Percentiles rank a stretch among this genome's conserved stretches.
These are phyloP conservation scores for Xylaria sp. DNA, from an alignment of 2,329 filamentous ascomycete genomes.

Conservation along the genomic window DNA sequence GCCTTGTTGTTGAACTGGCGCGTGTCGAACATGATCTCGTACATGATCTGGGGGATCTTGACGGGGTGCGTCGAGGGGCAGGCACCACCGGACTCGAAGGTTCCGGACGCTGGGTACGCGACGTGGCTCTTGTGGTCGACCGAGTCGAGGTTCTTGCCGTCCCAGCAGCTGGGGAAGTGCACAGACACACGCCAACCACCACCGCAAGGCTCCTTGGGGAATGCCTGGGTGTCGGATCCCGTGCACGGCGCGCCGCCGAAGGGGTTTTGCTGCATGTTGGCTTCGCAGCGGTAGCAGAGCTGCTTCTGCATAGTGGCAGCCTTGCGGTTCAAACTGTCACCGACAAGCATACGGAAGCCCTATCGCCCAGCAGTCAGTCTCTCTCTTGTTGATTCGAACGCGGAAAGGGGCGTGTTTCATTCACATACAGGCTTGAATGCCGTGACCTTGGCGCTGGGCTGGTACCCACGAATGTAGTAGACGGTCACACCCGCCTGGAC, in stretches of 20 bases:
- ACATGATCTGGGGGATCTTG: constrained; percentile 55
- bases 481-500: constrained; percentile 49
- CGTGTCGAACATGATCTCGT: constrained; percentile 57
- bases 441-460: constrained; percentile 45
- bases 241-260: constrained; percentile 50
- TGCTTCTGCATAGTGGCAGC: constrained; percentile 46
- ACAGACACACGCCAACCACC: constrained; percentile 48
- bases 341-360: constrained; percentile 51
- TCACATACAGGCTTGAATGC: constrained; percentile 47
- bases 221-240: constrained; percentile 47
- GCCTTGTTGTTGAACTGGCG: constrained; percentile 50
- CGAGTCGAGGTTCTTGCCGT: constrained; percentile 51
- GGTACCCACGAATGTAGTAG: constrained; percentile 51
- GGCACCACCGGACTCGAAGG: constrained; percentile 47
- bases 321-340: constrained; percentile 46
- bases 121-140: constrained; percentile 50
- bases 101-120: constrained; percentile 46
- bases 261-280: constrained; percentile 49
- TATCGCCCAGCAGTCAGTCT: constrained; percentile 29
- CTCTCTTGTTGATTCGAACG: neutral
- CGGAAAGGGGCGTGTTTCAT: neutral
- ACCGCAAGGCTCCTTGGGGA: constrained; percentile 44
- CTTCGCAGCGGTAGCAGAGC: constrained; percentile 49
- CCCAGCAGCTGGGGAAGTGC: constrained; percentile 51
- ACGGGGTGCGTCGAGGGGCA: constrained; percentile 50